Evolutionary conservation across 2,329 filamentous ascomycete genomes (phyloP), one percentile per base, ranked within the genome.

Genomic region (Clonostachys rosea): DNA sequence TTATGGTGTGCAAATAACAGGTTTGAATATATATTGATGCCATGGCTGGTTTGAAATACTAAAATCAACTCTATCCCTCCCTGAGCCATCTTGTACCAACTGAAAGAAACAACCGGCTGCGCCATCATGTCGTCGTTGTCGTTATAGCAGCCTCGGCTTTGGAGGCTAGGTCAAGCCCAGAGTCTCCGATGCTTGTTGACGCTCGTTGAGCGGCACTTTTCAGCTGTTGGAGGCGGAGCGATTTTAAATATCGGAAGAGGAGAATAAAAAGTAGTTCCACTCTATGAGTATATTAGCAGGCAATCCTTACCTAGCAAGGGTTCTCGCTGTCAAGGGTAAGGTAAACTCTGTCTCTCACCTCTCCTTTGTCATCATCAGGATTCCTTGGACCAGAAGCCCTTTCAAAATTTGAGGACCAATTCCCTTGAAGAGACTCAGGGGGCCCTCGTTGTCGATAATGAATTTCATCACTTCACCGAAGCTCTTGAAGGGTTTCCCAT

Each of bases 351-450:
- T 30, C 24, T 30, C 75, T 55, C 76, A 91, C 88, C 91, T 81
- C 70, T 99, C 94, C 71, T 99, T 99, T 43, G 91, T 94, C 91
- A 96, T 99, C 94, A 99, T 99, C 37, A 99, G 75, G 47, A 99
- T 83, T 44, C 94, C 94, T 63, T 99, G 94, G 3, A 99, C 94
- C 43, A 99, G 65, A 45, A 99, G 70, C 2, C 94, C 94, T 70
- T 99, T 99, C 49, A 91, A 68, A 45, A 99, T 87, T 66, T 99
- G 94, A 4, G 94, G 94, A 0, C 83, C 91, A 55, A 99, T 96
- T 40, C 94, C 94, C 73, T 99, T 99, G 76, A 97, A 99, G 2
- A 99, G 76, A n/a, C 87, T 87, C 12, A 86, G 59, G 1, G 80
- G 64, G 5, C 94, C 94, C 63, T 99, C 94, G 51, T 96, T 84